A percentile compares a stretch with the other conserved stretches of the same genome.
Conservation (phyloP, 2,329 filamentous ascomycete species). For the Capronia epimyces region DNA sequence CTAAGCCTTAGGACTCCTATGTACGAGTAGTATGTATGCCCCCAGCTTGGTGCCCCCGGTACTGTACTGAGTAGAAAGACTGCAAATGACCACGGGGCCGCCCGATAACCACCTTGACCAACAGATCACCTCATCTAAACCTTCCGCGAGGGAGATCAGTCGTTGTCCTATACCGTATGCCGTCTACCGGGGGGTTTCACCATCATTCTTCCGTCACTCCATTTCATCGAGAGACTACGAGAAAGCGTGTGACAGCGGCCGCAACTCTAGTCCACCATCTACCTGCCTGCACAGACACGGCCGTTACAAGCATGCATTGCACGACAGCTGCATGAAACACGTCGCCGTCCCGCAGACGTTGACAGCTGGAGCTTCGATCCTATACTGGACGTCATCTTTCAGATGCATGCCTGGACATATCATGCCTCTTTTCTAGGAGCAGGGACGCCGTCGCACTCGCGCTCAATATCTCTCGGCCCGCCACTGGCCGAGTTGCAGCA, state of each 20-base stretch:
- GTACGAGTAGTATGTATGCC: no score
- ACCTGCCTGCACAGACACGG: background rate
- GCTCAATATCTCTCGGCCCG: slow-evolving; percentile 24
- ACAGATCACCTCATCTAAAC: slow-evolving; percentile 2
- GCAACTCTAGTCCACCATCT: background rate
- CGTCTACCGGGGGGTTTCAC: no score
- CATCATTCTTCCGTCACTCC: no score
- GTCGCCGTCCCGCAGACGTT: background rate
- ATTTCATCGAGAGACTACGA: background rate
- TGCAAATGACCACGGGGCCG: slow-evolving; percentile 1
- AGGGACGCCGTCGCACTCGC: slow-evolving; percentile 15
- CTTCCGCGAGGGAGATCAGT: background rate
- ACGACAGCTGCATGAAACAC: slow-evolving; percentile 20
- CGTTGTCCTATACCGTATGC: background rate
- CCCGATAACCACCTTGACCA: slow-evolving; percentile 1
- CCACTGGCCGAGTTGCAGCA: slow-evolving; percentile 11
- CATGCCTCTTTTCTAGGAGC: slow-evolving; percentile 25
- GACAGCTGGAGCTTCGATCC: background rate
- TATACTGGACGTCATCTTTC: background rate
- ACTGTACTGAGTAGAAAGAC: background rate
- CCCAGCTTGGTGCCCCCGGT: background rate
- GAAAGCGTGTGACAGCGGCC: background rate
- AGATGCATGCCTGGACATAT: slow-evolving; percentile 22
- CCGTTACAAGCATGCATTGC: slow-evolving; percentile 17
- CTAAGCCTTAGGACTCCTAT: no score